Conservation (phyloP, 257 asterid genomes). For the Haberlea rhodopensis region DNA sequence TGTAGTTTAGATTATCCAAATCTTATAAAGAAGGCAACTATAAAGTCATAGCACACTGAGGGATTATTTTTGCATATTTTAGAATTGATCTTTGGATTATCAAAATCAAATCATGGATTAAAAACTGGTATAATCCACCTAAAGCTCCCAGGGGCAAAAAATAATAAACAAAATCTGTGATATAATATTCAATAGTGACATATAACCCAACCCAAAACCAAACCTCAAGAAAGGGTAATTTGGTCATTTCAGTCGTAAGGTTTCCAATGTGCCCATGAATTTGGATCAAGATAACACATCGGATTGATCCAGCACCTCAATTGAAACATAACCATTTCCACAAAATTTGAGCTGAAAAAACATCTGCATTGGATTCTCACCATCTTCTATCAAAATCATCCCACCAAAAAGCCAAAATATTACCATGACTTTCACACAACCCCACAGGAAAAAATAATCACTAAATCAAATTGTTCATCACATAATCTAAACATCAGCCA, state of each 20-base stretch:
- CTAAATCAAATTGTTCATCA: slow-evolving; percentile 3
- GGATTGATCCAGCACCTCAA: not conserved
- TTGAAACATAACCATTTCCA: not conserved
- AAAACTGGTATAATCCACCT: not conserved
- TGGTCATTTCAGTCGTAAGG: not conserved
- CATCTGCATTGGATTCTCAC: slow-evolving; percentile 3
- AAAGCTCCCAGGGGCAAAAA: slow-evolving; percentile 3
- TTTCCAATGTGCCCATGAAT: not conserved
- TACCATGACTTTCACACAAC: slow-evolving; percentile 23
- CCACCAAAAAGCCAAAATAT: slow-evolving; percentile 12
- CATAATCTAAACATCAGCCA: slow-evolving; percentile 21
- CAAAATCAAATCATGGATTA: not conserved
- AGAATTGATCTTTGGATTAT: not conserved
- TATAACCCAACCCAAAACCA: slow-evolving; percentile 13
- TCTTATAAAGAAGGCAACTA: not conserved
- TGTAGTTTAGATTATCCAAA: not conserved
- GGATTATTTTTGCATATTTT: not conserved
- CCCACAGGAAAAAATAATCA: not conserved
- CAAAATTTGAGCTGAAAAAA: not conserved
- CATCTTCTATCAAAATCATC: not conserved
- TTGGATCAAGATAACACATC: not conserved
- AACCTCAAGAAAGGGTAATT: not conserved
- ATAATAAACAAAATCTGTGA: not conserved
- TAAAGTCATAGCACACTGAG: too few relatives aligned
- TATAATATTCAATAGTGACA: not conserved